Evolutionary conservation across 2,329 filamentous ascomycete genomes (phyloP), one percentile per base, ranked within the genome.

Genomic region (Alternaria arbusti): DNA sequence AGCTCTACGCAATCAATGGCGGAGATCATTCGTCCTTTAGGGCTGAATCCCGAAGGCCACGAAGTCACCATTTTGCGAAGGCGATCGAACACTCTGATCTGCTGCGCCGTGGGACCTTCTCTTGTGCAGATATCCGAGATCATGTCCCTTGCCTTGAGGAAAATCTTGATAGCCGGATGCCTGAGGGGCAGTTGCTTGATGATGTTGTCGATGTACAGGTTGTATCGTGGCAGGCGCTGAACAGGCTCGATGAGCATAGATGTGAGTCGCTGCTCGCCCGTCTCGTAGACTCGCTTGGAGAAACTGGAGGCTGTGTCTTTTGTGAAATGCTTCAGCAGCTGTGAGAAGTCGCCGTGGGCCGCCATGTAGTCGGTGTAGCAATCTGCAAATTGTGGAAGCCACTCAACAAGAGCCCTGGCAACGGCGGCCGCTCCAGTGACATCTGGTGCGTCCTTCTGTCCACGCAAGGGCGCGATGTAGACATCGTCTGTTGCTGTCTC

Each of bases 91-190:
- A 93, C 85, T 69, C 92, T 91, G 10, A 90, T 89, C 70, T 93
- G 91, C 73, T 93, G 91, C 4, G 84, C 81, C 79, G 84, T 73
- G 74, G 91, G 76, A 82, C 91, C 86, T 72, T 97, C 95, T 82
- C 97, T 90, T 15, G 95, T 96, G 80, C 96, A 99, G 46, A 99
- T 99, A 57, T 97, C 96, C 20, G 94, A 94, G 69, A 99, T 94
- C 57, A 97, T 92, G 78, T 98, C 96, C 69, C 95, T 88, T 0
- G 96, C 94, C 76, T 93, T 94, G 45, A 97, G 87, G 81, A 99
- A 90, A 3, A 87, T 86, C 69, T 91, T 90, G 57, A 97, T 85
- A 0, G 94, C 94, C 3, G 94, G 92, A 77, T 98, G 94, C 9
- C 91, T 89, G 54, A 94, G 88, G 5, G 95, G 94, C 17, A 98